phyloP scores from a whole-genome alignment of 2,329 filamentous ascomycete species.

The Stachybotrys chartarum region DNA sequence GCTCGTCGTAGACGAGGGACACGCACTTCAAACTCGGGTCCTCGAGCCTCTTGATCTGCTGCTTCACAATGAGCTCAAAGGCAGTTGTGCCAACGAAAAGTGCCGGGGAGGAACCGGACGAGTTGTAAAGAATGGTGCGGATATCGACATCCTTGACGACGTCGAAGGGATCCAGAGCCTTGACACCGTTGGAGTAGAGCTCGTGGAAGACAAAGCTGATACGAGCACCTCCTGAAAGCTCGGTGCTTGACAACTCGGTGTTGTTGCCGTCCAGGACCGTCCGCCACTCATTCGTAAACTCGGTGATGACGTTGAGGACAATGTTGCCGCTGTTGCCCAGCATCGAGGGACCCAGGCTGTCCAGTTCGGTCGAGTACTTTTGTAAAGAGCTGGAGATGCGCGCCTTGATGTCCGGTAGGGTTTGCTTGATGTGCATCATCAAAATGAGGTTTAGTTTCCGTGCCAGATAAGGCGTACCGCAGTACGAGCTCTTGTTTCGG shows the following conservation, averaged over 20 bases:
- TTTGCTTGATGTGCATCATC: conserved; percentile 99
- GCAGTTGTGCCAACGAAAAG: conserved; percentile 95
- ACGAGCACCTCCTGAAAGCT: conserved; percentile 92
- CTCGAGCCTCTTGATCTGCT: conserved; percentile 93
- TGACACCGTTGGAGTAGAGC: conserved; percentile 93
- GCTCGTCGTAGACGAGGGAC: conserved; percentile 91
- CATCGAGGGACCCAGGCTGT: conserved; percentile 82
- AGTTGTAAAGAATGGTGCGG: conserved; percentile 95
- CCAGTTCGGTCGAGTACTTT: conserved; percentile 81
- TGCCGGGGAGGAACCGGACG: conserved; percentile 93
- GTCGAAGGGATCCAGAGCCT: conserved; percentile 96
- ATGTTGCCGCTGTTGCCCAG: conserved; percentile 96
- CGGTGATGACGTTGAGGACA: conserved; percentile 95
- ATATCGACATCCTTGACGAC: conserved; percentile 97
- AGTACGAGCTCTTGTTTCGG: conserved; percentile 97
- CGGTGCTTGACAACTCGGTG: conserved; percentile 86
- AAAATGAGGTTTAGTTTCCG: conserved; percentile 96
- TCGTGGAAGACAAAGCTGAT: conserved; percentile 99
- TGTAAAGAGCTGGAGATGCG: conserved; percentile 89
- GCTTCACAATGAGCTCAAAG: conserved; percentile 98
- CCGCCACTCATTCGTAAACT: conserved; percentile 96
- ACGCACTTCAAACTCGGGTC: conserved; percentile 97
- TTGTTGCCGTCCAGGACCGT: conserved; percentile 96
- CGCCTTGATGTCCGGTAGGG: conserved; percentile 94
- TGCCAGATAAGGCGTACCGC: conserved; percentile 92